phyloP scores from a whole-genome alignment of 2,329 filamentous ascomycete genomes.

The Pezizomycotina sp. region DNA sequence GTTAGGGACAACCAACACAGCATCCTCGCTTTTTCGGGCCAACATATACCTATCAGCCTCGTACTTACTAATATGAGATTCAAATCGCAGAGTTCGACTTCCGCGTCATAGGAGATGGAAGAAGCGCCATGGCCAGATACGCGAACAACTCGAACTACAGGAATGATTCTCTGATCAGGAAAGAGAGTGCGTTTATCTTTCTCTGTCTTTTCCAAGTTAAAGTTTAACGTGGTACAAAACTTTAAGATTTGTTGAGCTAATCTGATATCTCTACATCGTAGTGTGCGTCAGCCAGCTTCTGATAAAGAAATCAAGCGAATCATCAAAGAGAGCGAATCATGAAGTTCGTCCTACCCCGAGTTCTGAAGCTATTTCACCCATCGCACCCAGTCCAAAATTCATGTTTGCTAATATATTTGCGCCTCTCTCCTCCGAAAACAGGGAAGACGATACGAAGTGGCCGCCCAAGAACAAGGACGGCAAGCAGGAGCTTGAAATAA shows the following conservation, averaged over 20 bases:
- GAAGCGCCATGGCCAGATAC: constrained; percentile 85
- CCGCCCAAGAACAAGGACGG: constrained; percentile 99
- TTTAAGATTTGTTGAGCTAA: no score
- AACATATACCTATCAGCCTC: constrained; percentile 4
- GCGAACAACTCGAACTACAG: constrained; percentile 99
- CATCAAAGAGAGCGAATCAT: constrained; percentile 94
- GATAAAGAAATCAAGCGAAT: constrained; percentile 94
- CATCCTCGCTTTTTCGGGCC: background rate
- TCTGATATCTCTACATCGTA: no score
- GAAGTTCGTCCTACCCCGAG: no score
- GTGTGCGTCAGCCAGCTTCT: constrained; percentile 91
- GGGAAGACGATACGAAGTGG: constrained; percentile 97
- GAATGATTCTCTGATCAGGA: constrained; percentile 94
- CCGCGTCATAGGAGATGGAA: constrained; percentile 75
- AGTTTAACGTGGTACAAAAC: no score
- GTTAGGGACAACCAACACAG: constrained; percentile 35
- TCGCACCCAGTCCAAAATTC: no score
- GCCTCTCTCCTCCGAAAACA: constrained; percentile 31
- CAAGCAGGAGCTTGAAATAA: constrained; percentile 87
- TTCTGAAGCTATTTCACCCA: no score
- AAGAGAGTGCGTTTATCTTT: constrained; percentile 64
- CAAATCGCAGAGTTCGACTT: constrained; percentile 74
- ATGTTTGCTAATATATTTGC: no score
- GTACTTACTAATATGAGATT: constrained; percentile 6
- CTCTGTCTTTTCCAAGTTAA: constrained; percentile 22